phyloP scores from a whole-genome alignment of 1,139 yeast genomes.

The Pichia kudriavzevii region DNA sequence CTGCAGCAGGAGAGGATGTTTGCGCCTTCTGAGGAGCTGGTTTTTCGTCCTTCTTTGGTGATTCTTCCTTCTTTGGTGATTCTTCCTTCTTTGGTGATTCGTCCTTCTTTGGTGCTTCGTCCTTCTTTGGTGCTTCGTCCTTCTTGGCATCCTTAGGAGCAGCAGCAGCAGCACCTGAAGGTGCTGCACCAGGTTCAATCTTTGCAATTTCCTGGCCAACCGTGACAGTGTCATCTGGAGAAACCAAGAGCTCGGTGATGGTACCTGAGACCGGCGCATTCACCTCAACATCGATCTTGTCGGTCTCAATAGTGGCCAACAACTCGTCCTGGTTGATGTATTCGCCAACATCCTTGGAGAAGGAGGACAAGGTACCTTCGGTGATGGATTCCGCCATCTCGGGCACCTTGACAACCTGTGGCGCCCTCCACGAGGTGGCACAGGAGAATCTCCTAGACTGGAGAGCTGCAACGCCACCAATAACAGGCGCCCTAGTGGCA shows the following conservation, averaged over 20 bases:
- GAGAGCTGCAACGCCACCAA: too few relatives aligned
- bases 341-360: slow-evolving; percentile 79
- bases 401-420: slow-evolving; percentile 71
- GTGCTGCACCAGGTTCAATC: slow-evolving; percentile 86
- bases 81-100: slow-evolving; percentile 47
- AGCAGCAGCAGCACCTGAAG: slow-evolving; percentile 53
- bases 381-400: slow-evolving; percentile 98
- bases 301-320: slow-evolving; percentile 96
- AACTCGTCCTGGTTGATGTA: slow-evolving; percentile 83
- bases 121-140: slow-evolving; percentile 26
- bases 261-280: slow-evolving; percentile 93
- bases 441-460: slow-evolving; percentile 9
- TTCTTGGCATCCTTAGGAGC: slow-evolving; percentile 23
- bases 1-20: slow-evolving; percentile 17
- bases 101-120: slow-evolving; percentile 26
- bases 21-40: slow-evolving; percentile 25
- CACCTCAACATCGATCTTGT: slow-evolving; percentile 95
- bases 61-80: background rate
- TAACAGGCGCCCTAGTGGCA: too few relatives aligned
- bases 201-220: slow-evolving; percentile 92
- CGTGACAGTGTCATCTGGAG: slow-evolving; percentile 87
- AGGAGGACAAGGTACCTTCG: slow-evolving; percentile 88
- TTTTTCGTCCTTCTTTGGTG: slow-evolving; percentile 22
- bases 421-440: slow-evolving; percentile 6
- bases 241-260: slow-evolving; percentile 72